Conservation (phyloP, 2,329 filamentous ascomycete species). For the Hypoxylon sp. region DNA sequence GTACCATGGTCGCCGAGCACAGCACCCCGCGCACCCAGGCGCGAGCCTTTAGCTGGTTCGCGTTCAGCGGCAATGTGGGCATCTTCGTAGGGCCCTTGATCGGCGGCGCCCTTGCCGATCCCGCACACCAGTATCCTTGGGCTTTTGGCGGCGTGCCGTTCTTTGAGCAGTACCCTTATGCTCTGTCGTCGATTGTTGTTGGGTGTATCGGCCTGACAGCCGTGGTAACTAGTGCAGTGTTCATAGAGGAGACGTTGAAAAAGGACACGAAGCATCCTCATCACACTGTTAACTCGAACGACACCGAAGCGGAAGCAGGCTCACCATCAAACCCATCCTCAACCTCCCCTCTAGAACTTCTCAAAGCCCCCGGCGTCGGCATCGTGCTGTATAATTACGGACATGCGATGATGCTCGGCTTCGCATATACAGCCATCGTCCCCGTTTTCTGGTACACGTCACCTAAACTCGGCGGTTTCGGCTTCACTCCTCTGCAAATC, state of each 20-base stretch:
- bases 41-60: constrained; percentile 81
- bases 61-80: constrained; percentile 80
- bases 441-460: constrained; percentile 79
- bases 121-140: constrained; percentile 72
- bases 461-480: constrained; percentile 73
- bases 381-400: constrained; percentile 76
- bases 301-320: constrained; percentile 39
- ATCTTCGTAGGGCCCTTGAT: constrained; percentile 80
- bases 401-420: constrained; percentile 77
- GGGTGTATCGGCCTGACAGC: constrained; percentile 68
- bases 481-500: constrained; percentile 74
- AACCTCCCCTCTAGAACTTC: constrained; percentile 67
- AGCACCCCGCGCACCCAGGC: constrained; percentile 80
- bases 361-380: constrained; percentile 75
- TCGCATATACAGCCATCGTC: constrained; percentile 78
- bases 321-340: constrained; percentile 40
- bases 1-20: constrained; percentile 83
- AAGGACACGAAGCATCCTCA: constrained; percentile 35
- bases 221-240: constrained; percentile 67
- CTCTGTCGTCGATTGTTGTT: constrained; percentile 72
- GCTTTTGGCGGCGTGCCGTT: constrained; percentile 70
- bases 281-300: constrained; percentile 11
- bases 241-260: constrained; percentile 74
- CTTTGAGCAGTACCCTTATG: constrained; percentile 76
- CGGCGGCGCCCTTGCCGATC: constrained; percentile 78